Percentiles rank a stretch among this genome's conserved stretches.
Conservation (phyloP, 805 yeast genomes). For the Candida incommunis region DNA sequence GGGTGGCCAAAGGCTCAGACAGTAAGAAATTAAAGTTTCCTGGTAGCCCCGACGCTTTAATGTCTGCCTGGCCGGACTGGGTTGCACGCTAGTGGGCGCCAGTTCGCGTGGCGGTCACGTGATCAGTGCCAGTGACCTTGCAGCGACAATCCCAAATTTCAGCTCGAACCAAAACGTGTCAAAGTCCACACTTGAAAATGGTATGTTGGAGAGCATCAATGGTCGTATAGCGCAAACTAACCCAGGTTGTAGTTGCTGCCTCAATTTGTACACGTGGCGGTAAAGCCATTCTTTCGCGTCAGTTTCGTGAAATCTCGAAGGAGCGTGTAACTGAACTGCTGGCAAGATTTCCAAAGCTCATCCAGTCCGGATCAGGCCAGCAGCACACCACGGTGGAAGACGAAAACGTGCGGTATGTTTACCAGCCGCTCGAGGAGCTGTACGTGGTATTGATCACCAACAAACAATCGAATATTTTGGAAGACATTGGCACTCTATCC, state of each 20-base stretch:
- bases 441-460: constrained; percentile 86
- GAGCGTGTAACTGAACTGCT: constrained; percentile 77
- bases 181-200: no score
- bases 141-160: no score
- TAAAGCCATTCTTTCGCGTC: constrained; percentile 82
- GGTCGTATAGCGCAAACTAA: not conserved
- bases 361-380: constrained; percentile 47
- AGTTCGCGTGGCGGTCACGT: no score
- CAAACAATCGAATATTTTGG: constrained; percentile 79
- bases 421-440: constrained; percentile 89
- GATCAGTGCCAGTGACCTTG: no score
- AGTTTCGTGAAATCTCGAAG: constrained; percentile 70
- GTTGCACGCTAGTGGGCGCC: no score
- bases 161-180: not conserved
- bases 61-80: no score
- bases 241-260: constrained; percentile 49
- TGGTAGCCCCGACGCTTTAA: no score
- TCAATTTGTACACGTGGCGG: constrained; percentile 91
- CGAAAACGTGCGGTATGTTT: constrained; percentile 81
- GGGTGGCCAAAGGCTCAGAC: no score
- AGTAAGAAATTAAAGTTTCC: no score
- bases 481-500: constrained; percentile 86
- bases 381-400: constrained; percentile 94
- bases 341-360: constrained; percentile 71
- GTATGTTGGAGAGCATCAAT: not conserved